Evolutionary conservation across 257 asterid species (phyloP).

Genomic region (Sherardia arvensis): DNA sequence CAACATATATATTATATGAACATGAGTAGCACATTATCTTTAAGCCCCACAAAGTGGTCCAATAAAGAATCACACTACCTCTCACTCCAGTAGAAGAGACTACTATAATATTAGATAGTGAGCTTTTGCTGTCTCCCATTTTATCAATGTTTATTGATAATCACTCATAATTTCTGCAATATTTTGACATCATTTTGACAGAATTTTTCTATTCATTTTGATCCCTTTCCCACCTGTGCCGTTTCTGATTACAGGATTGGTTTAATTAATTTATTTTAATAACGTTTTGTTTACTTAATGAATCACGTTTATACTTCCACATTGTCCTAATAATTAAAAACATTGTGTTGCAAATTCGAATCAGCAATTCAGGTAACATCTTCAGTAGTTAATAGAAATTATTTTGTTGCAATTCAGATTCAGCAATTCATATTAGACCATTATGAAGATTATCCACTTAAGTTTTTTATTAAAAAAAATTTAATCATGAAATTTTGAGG

Average conservation of each 20-base stretch:
- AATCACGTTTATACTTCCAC: neutral
- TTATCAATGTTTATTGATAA: slow-evolving; percentile 5
- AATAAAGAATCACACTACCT: slow-evolving; percentile 24
- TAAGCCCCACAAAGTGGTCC: slow-evolving; percentile 63
- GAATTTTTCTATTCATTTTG: slow-evolving; percentile 11
- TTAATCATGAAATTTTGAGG: too few relatives aligned
- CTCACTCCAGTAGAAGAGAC: neutral
- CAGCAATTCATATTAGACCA: neutral
- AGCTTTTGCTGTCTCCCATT: slow-evolving; percentile 63
- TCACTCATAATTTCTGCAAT: neutral
- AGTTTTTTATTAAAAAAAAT: too few relatives aligned
- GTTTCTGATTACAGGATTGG: slow-evolving; percentile 1
- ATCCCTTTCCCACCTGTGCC: slow-evolving; percentile 11
- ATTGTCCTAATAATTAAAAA: too few relatives aligned
- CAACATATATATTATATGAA: neutral
- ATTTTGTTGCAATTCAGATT: neutral
- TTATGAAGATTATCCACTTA: neutral
- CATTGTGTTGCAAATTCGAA: neutral
- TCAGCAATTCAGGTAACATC: neutral
- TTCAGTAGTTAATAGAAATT: neutral
- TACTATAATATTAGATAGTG: slow-evolving; percentile 25
- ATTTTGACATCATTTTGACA: slow-evolving; percentile 3
- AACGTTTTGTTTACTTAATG: neutral
- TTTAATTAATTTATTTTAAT: neutral
- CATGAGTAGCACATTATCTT: slow-evolving; percentile 9